Conservation (phyloP, 345 rosid species). For the Salix arbutifolia region DNA sequence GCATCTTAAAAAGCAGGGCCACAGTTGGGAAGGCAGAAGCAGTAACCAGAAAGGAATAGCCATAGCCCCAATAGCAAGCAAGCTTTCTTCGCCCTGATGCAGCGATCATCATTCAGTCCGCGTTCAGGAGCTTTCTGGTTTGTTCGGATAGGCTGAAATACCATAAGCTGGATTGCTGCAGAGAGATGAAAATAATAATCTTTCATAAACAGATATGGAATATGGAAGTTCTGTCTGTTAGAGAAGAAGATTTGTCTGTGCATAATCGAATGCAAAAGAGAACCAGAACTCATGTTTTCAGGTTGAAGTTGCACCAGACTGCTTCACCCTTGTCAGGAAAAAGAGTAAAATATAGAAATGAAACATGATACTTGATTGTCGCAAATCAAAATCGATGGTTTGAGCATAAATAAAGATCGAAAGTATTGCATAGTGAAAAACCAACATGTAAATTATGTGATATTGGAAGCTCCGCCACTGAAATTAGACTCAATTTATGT, state of each 20-base stretch:
- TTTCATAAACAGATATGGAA: slow-evolving; percentile 29
- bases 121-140: slow-evolving; percentile 66
- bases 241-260: slow-evolving; percentile 33
- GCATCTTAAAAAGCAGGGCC: neutral
- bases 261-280: slow-evolving; percentile 36
- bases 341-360: neutral
- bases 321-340: neutral
- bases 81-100: slow-evolving; percentile 43
- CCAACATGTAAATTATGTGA: neutral
- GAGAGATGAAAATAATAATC: neutral
- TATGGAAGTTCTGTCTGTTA: slow-evolving; percentile 32
- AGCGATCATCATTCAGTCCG: slow-evolving; percentile 67
- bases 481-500: neutral
- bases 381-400: neutral
- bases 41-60: slow-evolving; percentile 30
- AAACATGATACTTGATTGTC: neutral
- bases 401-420: neutral
- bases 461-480: neutral
- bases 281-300: slow-evolving; percentile 43
- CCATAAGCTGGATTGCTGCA: neutral
- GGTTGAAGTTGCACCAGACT: slow-evolving; percentile 46
- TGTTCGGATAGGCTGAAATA: neutral
- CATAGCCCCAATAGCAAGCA: slow-evolving; percentile 45
- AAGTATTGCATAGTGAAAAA: neutral
- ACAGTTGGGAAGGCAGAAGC: slow-evolving; percentile 6